Evolutionary conservation across 1,284 basidiomycete genomes (phyloP), one percentile per base, ranked within the genome.

Genomic region (Microbotryum silenes-acaulis): DNA sequence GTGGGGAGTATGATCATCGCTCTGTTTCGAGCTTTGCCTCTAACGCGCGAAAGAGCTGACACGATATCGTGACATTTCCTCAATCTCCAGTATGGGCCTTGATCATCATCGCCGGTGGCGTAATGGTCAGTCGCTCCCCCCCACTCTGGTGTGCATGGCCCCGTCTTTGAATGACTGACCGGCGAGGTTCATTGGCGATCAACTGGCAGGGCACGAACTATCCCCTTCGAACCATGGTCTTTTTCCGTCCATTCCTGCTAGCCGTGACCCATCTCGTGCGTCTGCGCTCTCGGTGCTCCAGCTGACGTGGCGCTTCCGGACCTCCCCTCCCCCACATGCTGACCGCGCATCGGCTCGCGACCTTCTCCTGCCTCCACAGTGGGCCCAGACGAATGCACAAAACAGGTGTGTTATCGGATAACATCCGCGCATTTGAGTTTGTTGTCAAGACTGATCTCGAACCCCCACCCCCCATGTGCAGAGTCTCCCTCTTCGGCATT

Each of bases 401-500:
- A 73, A 83, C 5, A 81, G 83, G 66, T 69, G 45, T 29, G 54
- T 47, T n/a, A 42, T 42, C 37, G 16, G 16, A 14, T 0, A 12
- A 18, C 16, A 23, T 20, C 20, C 2, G 12, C 14, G 12, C 1
- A n/a, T 53, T 20, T 6, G n/a, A 33, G 45, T 2, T 12, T 23
- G 14, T n/a, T 20, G 31, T 12, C 16, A 42, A 14, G 2, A n/a
- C 21, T 29, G 21, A 31, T 12, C 23, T 23, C 33, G 54, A 6
- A 44, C 31, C 23, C n/a, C 20, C 8, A 37, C 31, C 20, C 10
- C 14, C 21, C 51, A 18, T 37, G 4, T n/a, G 50, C 55, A 68
- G 66, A 71, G 84, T 85, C 14, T 87, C 85, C 18, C 72, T 91
- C 62, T 84, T 88, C 77, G 88, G 88, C 7, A 79, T 91, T 52